A percentile compares a stretch with the other conserved stretches of the same genome.
phyloP scores from a whole-genome alignment of 495 filamentous ascomycete species.

The Chaetomium cochliodes region DNA sequence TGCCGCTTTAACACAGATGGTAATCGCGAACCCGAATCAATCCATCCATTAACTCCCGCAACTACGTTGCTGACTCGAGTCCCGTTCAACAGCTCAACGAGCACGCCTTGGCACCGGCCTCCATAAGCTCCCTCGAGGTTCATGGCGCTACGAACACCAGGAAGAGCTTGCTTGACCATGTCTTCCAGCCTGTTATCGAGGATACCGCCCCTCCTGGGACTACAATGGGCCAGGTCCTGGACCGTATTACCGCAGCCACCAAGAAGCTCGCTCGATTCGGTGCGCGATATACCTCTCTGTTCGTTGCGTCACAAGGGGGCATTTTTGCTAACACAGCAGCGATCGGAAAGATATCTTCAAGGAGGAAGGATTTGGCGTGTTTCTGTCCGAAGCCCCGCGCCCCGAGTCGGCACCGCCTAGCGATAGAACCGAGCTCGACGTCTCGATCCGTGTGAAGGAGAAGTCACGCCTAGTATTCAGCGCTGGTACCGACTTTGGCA shows the following conservation, averaged over 20 bases:
- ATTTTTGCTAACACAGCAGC: slow-evolving; percentile 8
- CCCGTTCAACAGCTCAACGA: slow-evolving; percentile 58
- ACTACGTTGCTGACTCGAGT: slow-evolving; percentile 2
- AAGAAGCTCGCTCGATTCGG: slow-evolving; percentile 79
- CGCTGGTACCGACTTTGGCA: slow-evolving; percentile 90
- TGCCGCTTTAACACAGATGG: slow-evolving; percentile 16
- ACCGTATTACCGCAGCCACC: slow-evolving; percentile 62
- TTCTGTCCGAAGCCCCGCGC: slow-evolving; percentile 63
- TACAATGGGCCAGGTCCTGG: slow-evolving; percentile 73
- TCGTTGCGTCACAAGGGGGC: background rate
- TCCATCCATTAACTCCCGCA: background rate
- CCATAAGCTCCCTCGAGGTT: slow-evolving; percentile 78
- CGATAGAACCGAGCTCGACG: slow-evolving; percentile 70
- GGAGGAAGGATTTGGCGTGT: slow-evolving; percentile 73
- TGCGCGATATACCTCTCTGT: slow-evolving; percentile 40
- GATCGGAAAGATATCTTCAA: slow-evolving; percentile 76
- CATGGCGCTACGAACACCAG: slow-evolving; percentile 76
- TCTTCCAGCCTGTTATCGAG: slow-evolving; percentile 75
- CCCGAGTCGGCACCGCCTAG: slow-evolving; percentile 50
- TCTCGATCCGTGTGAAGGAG: slow-evolving; percentile 73
- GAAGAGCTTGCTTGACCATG: slow-evolving; percentile 69
- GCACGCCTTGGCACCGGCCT: slow-evolving; percentile 67
- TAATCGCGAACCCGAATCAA: background rate
- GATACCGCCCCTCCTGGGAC: slow-evolving; percentile 63
- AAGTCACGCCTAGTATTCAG: slow-evolving; percentile 76